Evolutionary conservation across 768 basidiomycete species (phyloP).

Genomic region (Tephrocybe sp.): DNA sequence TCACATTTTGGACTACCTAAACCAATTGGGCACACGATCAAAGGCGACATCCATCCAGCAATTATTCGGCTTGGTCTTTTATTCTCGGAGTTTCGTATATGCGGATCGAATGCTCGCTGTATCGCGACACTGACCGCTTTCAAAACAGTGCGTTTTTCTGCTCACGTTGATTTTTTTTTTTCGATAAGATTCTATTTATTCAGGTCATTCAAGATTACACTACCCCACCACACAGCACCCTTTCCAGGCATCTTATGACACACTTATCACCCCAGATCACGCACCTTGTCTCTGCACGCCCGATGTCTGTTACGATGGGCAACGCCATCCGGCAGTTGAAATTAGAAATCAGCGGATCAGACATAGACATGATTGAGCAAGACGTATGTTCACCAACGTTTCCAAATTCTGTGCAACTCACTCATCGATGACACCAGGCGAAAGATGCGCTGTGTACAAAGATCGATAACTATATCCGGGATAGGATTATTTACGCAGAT

Average conservation of each 20-base stretch:
- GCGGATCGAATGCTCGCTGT: slow-evolving; percentile 93
- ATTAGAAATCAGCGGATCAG: slow-evolving; percentile 88
- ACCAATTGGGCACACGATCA: slow-evolving; percentile 45
- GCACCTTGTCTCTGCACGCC: slow-evolving; percentile 82
- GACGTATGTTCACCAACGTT: slow-evolving; percentile 54
- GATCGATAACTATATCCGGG: slow-evolving; percentile 92
- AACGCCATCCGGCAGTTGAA: slow-evolving; percentile 94
- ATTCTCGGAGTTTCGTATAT: slow-evolving; percentile 89
- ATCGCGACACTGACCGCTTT: slow-evolving; percentile 91
- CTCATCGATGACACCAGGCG: slow-evolving; percentile 50
- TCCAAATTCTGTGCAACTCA: not conserved
- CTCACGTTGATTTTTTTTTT: slow-evolving; percentile 4
- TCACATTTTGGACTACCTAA: slow-evolving; percentile 84
- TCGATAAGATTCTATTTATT: not conserved
- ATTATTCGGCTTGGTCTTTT: slow-evolving; percentile 85
- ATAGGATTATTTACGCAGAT: slow-evolving; percentile 90
- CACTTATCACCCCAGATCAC: slow-evolving; percentile 92
- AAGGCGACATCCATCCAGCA: slow-evolving; percentile 89
- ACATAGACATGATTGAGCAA: slow-evolving; percentile 92
- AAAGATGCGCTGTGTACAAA: slow-evolving; percentile 79
- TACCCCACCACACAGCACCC: slow-evolving; percentile 82
- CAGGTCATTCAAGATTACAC: slow-evolving; percentile 90
- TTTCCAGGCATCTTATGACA: slow-evolving; percentile 89
- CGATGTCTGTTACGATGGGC: slow-evolving; percentile 92
- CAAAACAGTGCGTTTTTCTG: slow-evolving; percentile 65